Base-by-base conservation (phyloP, 176 grass and related monocot genomes). In the Juncus inflexus region DNA sequence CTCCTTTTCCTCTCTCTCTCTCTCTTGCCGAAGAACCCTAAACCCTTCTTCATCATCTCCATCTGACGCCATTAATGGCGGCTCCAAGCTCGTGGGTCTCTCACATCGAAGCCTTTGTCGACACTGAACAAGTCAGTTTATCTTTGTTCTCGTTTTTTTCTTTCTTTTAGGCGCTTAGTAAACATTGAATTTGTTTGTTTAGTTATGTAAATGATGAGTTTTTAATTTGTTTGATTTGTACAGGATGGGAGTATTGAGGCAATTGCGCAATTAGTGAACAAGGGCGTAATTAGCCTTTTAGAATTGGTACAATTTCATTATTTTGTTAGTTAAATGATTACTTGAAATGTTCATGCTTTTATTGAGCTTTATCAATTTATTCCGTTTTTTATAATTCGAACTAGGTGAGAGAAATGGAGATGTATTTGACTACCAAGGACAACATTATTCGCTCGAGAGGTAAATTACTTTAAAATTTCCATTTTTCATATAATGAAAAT, bases 391-490 rank as follows among this genome's bases (percentile, higher is more conserved):
- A 40, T 76, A 52, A 58, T 81, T 63, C 65, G 35, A n/a, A 83
- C 62, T 70, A 96, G 92, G 87, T 96, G 12, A 85, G 59, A 42
- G 86, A 88, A 62, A 91, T 96, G 92, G 87, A 88, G 53, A 85
- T 86, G 84, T 96, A 96, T 74, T 69, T 96, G 66, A 96, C 92
- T 4, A 88, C 87, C 3, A 76, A 74, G 55, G 87, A 96, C 60
- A 66, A 96, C 70, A 67, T 79, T 60, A 62, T 96, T 54, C 80
- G 92, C 77, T 80, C 82, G 70, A 91, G 87, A 86, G 92, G 92
- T 91, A 67, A 4, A 7, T 10, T 62, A 81, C 37, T 41, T n/a
- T 42, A 12, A 71, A 12, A 52, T 58, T 53, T 12, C 7, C 10
- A 58, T 47, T 47, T 47, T 47, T 6, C 9, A 47, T 47, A 5